Evolutionary conservation across 129 eudicot genomes (phyloP), one percentile per base, ranked within the genome.

Genomic region (Pseudognaphalium luteoalbum): DNA sequence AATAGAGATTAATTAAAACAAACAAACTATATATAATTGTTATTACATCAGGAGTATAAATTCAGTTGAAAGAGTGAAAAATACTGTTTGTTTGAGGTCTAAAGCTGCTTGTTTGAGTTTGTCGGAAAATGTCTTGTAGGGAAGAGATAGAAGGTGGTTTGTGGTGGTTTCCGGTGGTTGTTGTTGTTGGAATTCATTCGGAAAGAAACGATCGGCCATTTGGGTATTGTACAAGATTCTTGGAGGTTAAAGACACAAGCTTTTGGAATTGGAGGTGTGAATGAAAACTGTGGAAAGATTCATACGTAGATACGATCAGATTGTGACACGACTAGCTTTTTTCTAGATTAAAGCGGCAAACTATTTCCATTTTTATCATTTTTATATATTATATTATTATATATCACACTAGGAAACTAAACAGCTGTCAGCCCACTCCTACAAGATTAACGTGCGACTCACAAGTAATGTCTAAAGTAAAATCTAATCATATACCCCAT

Each of bases 151-250:
- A 71, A 85, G 90, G 66, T 81, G 81, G 57, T 73, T 82, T 66
- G 78, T 50, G 35, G 72, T 39, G 56, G 57, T 37, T 34, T 62
- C 82, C 33, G 86, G 47, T 22, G 72, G 41, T 34, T 66, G 44
- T 64, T 80, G 70, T 25, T 81, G 78, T 19, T 70, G 57, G 78
- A 79, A 86, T 50, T 86, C 78, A 69, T 93, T 90, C n/a, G 85
- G 87, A 83, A 90, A 90, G 86, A 78, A 93, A 74, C 96, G 96
- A 81, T 90, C 96, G 37, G 89, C 92, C 98, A 93, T 93, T 37
- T 67, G 51, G 20, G 68, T 52, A 63, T 22, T 14, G 41, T 30
- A n/a, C n/a, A n/a, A n/a, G 61, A 37, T 77, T 41, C 34, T 77
- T 37, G 68, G 28, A 57, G 44, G 22, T 58, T 25, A 77, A 39